Percentiles rank a stretch among this genome's conserved stretches.
Conservation (phyloP, 2,329 filamentous ascomycete species). For the Xylariaceae sp. region DNA sequence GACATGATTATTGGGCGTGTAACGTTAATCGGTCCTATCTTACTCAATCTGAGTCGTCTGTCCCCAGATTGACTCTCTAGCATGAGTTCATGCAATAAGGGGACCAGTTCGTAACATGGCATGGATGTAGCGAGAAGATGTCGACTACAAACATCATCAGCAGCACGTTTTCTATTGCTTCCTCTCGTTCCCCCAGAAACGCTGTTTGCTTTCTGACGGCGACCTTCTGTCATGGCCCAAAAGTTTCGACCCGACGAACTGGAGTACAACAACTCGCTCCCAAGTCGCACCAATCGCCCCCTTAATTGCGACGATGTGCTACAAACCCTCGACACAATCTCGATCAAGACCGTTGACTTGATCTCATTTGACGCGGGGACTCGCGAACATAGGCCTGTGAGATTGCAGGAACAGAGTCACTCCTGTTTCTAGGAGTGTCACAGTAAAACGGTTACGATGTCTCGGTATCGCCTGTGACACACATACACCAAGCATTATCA, state of each 20-base stretch:
- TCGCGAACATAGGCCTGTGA: not conserved
- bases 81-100: not conserved
- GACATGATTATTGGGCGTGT: not conserved
- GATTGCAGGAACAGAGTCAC: not conserved
- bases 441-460: not conserved
- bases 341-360: not conserved
- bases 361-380: not conserved
- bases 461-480: not conserved
- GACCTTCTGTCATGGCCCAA: too few relatives aligned
- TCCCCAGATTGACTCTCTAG: not conserved
- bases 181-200: too few relatives aligned
- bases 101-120: not conserved
- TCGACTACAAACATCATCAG: too few relatives aligned
- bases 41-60: not conserved
- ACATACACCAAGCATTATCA: not conserved
- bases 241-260: not conserved
- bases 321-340: not conserved
- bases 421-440: not conserved
- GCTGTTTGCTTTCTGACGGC: not conserved
- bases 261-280: not conserved
- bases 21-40: not conserved
- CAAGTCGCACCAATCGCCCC: not conserved
- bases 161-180: too few relatives aligned
- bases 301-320: not conserved
- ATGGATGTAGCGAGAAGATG: not conserved